Base-by-base conservation (phyloP, 2,329 filamentous ascomycete species). In the Fusarium aywerte region DNA sequence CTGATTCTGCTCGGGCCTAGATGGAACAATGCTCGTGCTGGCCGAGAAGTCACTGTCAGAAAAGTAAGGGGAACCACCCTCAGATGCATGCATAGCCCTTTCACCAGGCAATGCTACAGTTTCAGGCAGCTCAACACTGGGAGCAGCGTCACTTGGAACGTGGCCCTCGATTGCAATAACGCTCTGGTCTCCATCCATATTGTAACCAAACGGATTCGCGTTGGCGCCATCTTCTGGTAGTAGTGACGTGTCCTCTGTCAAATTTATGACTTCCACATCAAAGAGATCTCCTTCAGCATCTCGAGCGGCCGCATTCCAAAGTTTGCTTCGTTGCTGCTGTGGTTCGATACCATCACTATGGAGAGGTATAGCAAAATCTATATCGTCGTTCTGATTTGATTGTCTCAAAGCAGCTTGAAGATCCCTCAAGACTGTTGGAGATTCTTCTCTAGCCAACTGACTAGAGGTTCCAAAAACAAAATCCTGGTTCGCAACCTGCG, bases 401-500 rank as follows among this genome's bases (percentile, higher is more conserved):
- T 81, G 81, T 63, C 82, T 83, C 65, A 91, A 84, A 2, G 88
- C 89, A 52, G 81, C 74, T 52, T 91, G 87, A 20, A 92, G 77
- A 43, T 91, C 85, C 29, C 84, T 83, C 16, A 92, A 76, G 23
- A 89, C 84, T 0, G 85, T 85, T 0, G 91, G 90, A 0, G 90
- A 92, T 33, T 93, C 87, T 57, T 93, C 91, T 54, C 85, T 81
- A 15, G 89, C 90, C 23, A 97, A 80, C 75, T 97, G 93, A 75
- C 93, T 96, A 2, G 91, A 94, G 0, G 92, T 96, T 2, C 92
- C 93, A 77, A 97, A 97, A 0, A 96, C 79, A 73, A 94, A 92
- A 61, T 93, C 88, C 75, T 96, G 93, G 2, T 85, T 81, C 4
- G 86, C 82, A 15, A 91, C 85, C 68, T 90, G 85, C 51, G 85